Percentiles rank a stretch among this genome's conserved stretches.
These are phyloP conservation scores for Ceratocystis alfenasii DNA, from an alignment of 2,329 filamentous ascomycete species.

Conservation along the genomic window DNA sequence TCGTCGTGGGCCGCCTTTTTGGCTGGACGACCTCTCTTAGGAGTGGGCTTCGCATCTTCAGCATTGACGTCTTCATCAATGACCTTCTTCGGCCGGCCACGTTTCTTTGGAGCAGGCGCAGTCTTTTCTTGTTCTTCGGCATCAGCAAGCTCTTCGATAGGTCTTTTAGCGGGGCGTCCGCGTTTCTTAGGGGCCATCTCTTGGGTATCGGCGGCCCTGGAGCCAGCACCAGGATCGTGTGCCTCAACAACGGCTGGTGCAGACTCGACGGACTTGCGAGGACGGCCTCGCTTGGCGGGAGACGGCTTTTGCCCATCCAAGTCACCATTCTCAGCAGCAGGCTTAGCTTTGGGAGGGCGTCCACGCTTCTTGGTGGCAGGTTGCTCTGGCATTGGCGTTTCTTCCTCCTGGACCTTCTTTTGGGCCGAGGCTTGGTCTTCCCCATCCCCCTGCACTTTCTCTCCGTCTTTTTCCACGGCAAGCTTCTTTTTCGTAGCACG, in stretches of 20 bases:
- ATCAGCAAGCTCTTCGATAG: conserved; percentile 12
- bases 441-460: conserved; percentile 26
- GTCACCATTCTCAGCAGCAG: conserved; percentile 1
- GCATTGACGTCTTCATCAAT: conserved; percentile 24
- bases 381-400: conserved; percentile 25
- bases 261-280: background rate
- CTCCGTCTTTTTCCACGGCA: conserved; percentile 26
- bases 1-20: conserved; percentile 28
- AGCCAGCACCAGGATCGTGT: too few relatives aligned
- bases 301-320: conserved; percentile 12
- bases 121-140: conserved; percentile 12
- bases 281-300: conserved; percentile 24
- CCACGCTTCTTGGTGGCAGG: conserved; percentile 20
- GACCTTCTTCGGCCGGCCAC: conserved; percentile 13
- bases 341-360: conserved; percentile 18
- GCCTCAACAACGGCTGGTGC: background rate
- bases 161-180: conserved; percentile 17
- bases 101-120: conserved; percentile 15
- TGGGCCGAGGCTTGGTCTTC: background rate
- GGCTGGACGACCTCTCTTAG: conserved; percentile 17
- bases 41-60: conserved; percentile 24
- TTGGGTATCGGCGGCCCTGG: background rate
- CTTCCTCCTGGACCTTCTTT: conserved; percentile 27
- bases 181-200: conserved; percentile 19
- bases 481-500: conserved; percentile 23